These are phyloP conservation scores for Hericium erinaceus DNA, from an alignment of 768 basidiomycete genomes.

Conservation along the genomic window DNA sequence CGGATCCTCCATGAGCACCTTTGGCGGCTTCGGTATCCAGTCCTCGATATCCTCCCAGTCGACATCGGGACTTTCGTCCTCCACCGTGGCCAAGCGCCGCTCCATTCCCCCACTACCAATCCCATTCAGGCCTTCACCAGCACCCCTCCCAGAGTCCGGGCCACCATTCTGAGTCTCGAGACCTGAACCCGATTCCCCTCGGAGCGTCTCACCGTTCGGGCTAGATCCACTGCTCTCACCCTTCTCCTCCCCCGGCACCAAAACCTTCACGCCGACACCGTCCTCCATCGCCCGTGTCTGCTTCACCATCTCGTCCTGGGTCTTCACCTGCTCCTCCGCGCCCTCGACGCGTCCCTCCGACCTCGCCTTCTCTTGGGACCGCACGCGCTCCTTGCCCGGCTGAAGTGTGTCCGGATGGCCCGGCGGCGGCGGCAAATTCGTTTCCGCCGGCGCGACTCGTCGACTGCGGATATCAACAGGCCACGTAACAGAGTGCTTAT, in stretches of 20 bases:
- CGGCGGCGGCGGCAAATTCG: slow-evolving; percentile 37
- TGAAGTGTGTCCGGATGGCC: slow-evolving; percentile 40
- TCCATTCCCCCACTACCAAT: background rate
- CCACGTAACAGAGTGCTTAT: slow-evolving; percentile 52
- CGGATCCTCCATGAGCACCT: slow-evolving; percentile 43
- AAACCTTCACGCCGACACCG: background rate
- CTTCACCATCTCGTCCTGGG: background rate
- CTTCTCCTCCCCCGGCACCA: background rate
- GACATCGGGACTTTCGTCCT: background rate
- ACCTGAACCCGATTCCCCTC: background rate
- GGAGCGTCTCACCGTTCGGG: background rate
- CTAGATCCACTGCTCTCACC: background rate
- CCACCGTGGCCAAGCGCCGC: background rate
- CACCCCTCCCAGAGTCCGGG: too few relatives aligned
- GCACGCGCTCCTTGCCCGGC: slow-evolving; percentile 23
- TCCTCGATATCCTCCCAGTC: slow-evolving; percentile 18
- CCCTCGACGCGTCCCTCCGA: slow-evolving; percentile 15
- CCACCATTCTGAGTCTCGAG: too few relatives aligned
- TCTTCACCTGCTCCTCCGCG: background rate
- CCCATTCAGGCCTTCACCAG: background rate
- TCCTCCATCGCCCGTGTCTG: background rate
- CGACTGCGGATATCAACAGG: slow-evolving; percentile 33
- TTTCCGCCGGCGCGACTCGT: slow-evolving; percentile 28
- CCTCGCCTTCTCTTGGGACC: slow-evolving; percentile 11
- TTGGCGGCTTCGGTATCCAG: slow-evolving; percentile 48